These are phyloP conservation scores for Globisporangium cystogenes DNA, from an alignment of 352 stramenopile genomes.

Conservation along the genomic window DNA sequence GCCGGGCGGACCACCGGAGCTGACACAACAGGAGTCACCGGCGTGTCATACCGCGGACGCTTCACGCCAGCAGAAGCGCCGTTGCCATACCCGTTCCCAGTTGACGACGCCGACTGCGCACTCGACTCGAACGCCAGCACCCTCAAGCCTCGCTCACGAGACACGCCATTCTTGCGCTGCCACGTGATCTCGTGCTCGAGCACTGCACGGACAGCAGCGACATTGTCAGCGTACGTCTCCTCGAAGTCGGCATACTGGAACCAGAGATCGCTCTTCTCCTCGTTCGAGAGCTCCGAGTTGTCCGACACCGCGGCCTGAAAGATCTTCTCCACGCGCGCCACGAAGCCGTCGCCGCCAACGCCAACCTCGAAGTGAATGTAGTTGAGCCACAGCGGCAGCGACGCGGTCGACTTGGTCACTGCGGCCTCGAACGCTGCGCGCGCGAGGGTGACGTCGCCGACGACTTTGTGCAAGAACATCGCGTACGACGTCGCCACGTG, in stretches of 20 bases:
- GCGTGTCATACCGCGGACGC: slow-evolving; percentile 39
- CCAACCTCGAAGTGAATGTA: slow-evolving; percentile 70
- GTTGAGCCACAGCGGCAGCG: slow-evolving; percentile 57
- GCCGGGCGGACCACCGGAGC: slow-evolving; percentile 12
- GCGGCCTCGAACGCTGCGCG: slow-evolving; percentile 39
- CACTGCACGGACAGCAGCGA: slow-evolving; percentile 45
- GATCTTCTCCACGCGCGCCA: slow-evolving; percentile 32
- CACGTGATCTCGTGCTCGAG: slow-evolving; percentile 49
- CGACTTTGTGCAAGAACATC: slow-evolving; percentile 43
- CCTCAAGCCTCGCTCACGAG: slow-evolving; percentile 49
- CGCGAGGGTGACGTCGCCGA: slow-evolving; percentile 31
- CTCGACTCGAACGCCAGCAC: slow-evolving; percentile 41
- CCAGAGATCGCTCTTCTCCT: slow-evolving; percentile 81
- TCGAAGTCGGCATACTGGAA: slow-evolving; percentile 76
- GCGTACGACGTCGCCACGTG: slow-evolving; percentile 57
- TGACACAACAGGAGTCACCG: slow-evolving; percentile 11
- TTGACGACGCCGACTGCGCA: slow-evolving; percentile 1
- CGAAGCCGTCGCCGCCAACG: slow-evolving; percentile 20
- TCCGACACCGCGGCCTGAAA: slow-evolving; percentile 49
- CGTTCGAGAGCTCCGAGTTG: slow-evolving; percentile 38
- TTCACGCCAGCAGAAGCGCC: slow-evolving; percentile 42
- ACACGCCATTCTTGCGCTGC: slow-evolving; percentile 58
- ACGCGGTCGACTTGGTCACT: slow-evolving; percentile 33
- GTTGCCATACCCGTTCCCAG: slow-evolving; percentile 18
- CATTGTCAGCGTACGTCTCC: slow-evolving; percentile 39